Percentiles rank a stretch among this genome's conserved stretches.
Evolutionary conservation across 2,329 filamentous ascomycete species (phyloP).

Genomic region (Hymenoscyphus infarciens): DNA sequence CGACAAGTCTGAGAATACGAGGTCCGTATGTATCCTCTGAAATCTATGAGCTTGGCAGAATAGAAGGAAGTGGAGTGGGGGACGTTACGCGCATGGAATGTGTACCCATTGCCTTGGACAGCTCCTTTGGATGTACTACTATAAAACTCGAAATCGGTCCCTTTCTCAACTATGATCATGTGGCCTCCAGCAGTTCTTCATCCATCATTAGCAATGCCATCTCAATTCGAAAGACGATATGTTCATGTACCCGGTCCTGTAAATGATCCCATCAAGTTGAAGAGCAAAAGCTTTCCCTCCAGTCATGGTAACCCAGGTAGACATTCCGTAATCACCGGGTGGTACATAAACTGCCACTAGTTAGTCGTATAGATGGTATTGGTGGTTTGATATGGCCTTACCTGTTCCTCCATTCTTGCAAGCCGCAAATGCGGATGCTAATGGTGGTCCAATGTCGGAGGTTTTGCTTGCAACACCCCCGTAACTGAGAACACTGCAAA

Average conservation of each 20-base stretch:
- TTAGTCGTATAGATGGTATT: background rate
- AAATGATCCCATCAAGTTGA: conserved; percentile 51
- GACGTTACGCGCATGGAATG: conserved; percentile 39
- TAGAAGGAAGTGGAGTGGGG: too few species aligned
- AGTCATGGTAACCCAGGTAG: conserved; percentile 46
- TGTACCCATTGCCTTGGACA: conserved; percentile 50
- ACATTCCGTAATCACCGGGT: conserved; percentile 38
- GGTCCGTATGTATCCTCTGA: conserved; percentile 15
- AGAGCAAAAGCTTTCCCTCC: conserved; percentile 47
- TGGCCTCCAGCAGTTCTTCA: conserved; percentile 42
- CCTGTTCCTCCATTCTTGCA: conserved; percentile 48
- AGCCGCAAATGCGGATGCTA: conserved; percentile 46
- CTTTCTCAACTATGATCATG: conserved; percentile 50
- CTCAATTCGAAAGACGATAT: background rate
- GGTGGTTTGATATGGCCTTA: background rate
- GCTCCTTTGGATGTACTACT: conserved; percentile 49
- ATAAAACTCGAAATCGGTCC: conserved; percentile 51
- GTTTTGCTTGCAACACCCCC: conserved; percentile 48
- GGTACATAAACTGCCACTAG: conserved; percentile 14
- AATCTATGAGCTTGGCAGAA: background rate
- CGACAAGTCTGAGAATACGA: conserved; percentile 20
- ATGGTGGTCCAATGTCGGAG: conserved; percentile 48
- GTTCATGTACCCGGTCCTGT: conserved; percentile 42
- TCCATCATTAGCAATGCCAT: background rate
- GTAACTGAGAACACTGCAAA: conserved; percentile 51